Conservation (phyloP, 768 basidiomycete species). For the Mycena floridula region DNA sequence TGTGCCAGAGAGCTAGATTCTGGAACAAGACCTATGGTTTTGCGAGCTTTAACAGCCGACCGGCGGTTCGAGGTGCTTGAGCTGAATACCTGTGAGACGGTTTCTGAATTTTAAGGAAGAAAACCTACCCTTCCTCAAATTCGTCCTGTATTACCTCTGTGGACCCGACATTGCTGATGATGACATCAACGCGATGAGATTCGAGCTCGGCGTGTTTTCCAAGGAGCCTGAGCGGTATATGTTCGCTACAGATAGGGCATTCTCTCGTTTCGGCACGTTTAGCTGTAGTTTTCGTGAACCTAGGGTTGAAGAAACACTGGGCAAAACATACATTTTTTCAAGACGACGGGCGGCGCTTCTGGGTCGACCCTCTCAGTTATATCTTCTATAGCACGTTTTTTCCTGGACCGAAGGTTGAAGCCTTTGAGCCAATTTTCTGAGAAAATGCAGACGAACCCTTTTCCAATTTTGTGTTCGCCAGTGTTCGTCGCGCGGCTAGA, state of each 20-base stretch:
- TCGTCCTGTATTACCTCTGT: slow-evolving; percentile 48
- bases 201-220: slow-evolving; percentile 60
- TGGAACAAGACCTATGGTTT: slow-evolving; percentile 24
- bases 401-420: neutral
- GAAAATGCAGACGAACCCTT: no score
- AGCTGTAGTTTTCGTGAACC: neutral
- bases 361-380: neutral
- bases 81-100: slow-evolving; percentile 9
- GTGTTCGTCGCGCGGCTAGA: no score
- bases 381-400: neutral
- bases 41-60: slow-evolving; percentile 39
- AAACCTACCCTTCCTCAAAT: slow-evolving; percentile 39
- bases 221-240: slow-evolving; percentile 68
- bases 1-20: slow-evolving; percentile 21
- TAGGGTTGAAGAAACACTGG: neutral
- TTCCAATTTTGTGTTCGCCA: no score
- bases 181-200: slow-evolving; percentile 59
- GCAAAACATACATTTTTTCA: neutral
- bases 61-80: slow-evolving; percentile 22
- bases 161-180: slow-evolving; percentile 59
- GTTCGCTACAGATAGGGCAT: slow-evolving; percentile 72
- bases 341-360: neutral
- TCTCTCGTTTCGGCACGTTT: slow-evolving; percentile 61
- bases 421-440: no score
- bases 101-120: slow-evolving; percentile 8